These are phyloP conservation scores for Cladosporium sp. DNA, from an alignment of 2,329 filamentous ascomycete species.

Conservation along the genomic window DNA sequence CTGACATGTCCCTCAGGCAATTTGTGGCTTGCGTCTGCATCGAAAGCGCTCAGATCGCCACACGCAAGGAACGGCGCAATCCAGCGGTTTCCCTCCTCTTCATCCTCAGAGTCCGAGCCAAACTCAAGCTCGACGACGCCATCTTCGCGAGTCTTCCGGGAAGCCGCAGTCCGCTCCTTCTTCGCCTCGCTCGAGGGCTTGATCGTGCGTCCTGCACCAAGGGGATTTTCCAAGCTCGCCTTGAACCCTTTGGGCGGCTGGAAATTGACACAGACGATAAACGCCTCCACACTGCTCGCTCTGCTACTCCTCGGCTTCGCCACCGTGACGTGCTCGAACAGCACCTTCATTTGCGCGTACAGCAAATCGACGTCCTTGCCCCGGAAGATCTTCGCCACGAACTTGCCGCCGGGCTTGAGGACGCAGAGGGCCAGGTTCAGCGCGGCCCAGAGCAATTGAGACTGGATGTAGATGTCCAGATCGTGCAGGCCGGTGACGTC, in stretches of 20 bases:
- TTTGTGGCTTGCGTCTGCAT: conserved; percentile 92
- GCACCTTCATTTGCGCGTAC: conserved; percentile 88
- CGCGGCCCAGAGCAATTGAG: conserved; percentile 89
- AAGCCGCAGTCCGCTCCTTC: conserved; percentile 28
- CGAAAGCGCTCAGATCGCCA: conserved; percentile 89
- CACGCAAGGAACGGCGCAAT: conserved; percentile 97
- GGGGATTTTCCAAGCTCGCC: conserved; percentile 71
- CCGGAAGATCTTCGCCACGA: conserved; percentile 97
- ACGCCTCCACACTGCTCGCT: conserved; percentile 96
- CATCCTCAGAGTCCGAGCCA: conserved; percentile 45
- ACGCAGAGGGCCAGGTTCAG: conserved; percentile 92
- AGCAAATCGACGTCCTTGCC: conserved; percentile 93
- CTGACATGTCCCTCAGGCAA: conserved; percentile 83
- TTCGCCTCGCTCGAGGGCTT: conserved; percentile 28
- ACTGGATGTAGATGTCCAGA: conserved; percentile 96
- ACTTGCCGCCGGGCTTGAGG: conserved; percentile 87
- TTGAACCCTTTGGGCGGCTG: conserved; percentile 73
- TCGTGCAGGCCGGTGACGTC: conserved; percentile 97
- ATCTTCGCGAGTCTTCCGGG: conserved; percentile 43
- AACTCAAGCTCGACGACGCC: conserved; percentile 50
- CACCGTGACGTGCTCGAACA: conserved; percentile 83
- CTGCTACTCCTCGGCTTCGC: conserved; percentile 92
- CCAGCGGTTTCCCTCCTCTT: conserved; percentile 62
- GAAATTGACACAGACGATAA: conserved; percentile 93
- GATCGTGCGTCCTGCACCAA: conserved; percentile 64